phyloP scores from a whole-genome alignment of 306 rosid genomes.

The Corylus americana region DNA sequence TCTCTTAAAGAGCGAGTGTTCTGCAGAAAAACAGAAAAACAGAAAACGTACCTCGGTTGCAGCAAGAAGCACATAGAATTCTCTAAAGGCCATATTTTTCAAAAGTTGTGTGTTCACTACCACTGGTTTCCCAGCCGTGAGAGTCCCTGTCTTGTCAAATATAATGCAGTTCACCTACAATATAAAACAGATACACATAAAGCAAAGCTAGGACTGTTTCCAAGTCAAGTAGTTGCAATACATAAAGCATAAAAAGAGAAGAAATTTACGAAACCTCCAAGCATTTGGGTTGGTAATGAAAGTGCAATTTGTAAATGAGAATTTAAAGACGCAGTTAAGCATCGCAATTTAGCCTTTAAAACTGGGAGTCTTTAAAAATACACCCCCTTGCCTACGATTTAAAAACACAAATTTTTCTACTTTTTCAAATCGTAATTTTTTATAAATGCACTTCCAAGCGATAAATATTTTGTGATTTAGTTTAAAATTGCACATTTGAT shows the following conservation, averaged over 20 bases:
- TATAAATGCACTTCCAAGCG: no score
- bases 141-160: conserved; percentile 91
- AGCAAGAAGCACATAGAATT: conserved; percentile 63
- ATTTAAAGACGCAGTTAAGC: no score
- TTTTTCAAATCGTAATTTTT: no score
- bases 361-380: no score
- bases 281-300: background rate
- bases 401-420: no score
- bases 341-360: no score
- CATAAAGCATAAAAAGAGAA: background rate
- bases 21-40: background rate
- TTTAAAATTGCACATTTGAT: no score
- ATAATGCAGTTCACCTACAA: conserved; percentile 76
- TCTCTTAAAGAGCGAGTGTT: background rate
- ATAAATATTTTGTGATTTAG: no score
- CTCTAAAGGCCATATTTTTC: conserved; percentile 29
- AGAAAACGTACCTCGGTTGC: conserved; percentile 65
- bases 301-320: no score
- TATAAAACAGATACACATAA: conserved; percentile 4
- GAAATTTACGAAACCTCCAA: background rate
- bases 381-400: no score
- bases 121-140: conserved; percentile 76
- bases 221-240: background rate
- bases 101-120: conserved; percentile 58
- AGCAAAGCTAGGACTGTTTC: background rate